Evolutionary conservation across 495 filamentous ascomycete genomes (phyloP), one percentile per base, ranked within the genome.

Genomic region (Neohortaea acidophila): DNA sequence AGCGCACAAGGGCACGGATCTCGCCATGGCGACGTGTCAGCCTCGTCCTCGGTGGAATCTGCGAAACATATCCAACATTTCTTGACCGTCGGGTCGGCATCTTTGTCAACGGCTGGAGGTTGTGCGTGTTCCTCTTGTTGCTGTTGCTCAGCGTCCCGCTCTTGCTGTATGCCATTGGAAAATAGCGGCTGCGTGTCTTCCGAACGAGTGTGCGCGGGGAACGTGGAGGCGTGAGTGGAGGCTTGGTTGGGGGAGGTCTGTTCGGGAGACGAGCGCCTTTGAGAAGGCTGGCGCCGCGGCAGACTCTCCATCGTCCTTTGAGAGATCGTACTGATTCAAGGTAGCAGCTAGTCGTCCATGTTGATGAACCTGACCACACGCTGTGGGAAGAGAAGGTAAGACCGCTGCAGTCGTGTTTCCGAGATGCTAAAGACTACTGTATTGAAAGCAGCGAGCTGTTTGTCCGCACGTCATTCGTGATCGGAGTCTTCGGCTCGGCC

Each of bases 21-120:
- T 13, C 81, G 74, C 84, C 87, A 96, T 52, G 77, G 67, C 18
- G 67, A 66, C 0, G 53, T 46, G 3, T 72, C 63, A 26, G 69
- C 65, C 23, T 64, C 66, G 38, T 84, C 78, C 46, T 93, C 83
- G 17, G 76, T 84, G 45, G 84, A 76, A 46, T 87, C 82, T 37
- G 69, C 69, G 51, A 89, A 81, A 62, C 89, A 97, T 51, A 97
- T 86, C 79, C 84, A 94, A 59, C 89, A 97, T 59, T 76, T 77
- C 23, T 73, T 74, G 28, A 40, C 29, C 1, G 27, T 28, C 19
- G 77, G 49, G 30, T 59, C 49, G 33, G 44, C 32, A 17, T 45
- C 44, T 51, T 13, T 4, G 14, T 27, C 21, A 17, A 12, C 6
- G 15, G 23, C 17, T 37, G 20, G 20, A 11, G 39, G 33, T 19